These are phyloP conservation scores for Pelargonium citronellum DNA, from an alignment of 441 rosid genomes.

Conservation along the genomic window DNA sequence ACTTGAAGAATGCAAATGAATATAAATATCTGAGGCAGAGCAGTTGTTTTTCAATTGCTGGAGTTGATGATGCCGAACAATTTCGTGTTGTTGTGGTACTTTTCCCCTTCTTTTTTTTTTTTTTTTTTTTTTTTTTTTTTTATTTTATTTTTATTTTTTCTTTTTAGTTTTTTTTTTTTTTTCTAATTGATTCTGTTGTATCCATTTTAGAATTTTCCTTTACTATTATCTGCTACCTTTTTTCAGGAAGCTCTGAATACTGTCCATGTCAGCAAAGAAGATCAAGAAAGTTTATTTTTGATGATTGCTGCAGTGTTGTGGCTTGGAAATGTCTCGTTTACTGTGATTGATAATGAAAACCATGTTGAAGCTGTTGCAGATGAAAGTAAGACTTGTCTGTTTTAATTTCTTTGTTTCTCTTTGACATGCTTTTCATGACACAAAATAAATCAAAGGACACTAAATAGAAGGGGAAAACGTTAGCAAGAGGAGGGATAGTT, in stretches of 20 bases:
- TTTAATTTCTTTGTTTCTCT: not conserved
- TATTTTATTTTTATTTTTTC: no score
- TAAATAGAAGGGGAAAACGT: not conserved
- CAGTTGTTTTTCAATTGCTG: conserved; percentile 62
- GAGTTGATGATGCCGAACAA: conserved; percentile 79
- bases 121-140: no score
- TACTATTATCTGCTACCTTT: conserved; percentile 13
- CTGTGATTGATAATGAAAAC: conserved; percentile 79
- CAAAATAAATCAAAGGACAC: not conserved
- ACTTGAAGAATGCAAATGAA: conserved; percentile 67
- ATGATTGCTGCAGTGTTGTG: conserved; percentile 96
- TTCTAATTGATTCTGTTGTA: conserved; percentile 17
- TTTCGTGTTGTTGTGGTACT: conserved; percentile 64
- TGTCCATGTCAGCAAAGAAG: conserved; percentile 94
- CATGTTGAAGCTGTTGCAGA: conserved; percentile 78
- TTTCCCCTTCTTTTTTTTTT: not conserved
- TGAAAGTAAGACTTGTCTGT: conserved; percentile 55
- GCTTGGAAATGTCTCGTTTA: conserved; percentile 89
- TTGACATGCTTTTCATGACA: not conserved
- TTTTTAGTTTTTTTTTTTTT: not conserved
- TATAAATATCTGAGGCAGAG: conserved; percentile 87
- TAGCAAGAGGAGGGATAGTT: not conserved
- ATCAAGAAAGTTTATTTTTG: conserved; percentile 88
- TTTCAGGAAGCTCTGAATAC: conserved; percentile 87
- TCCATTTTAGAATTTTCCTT: conserved; percentile 13